phyloP scores from a whole-genome alignment of 163 green algal species.

The Scenedesmus sp. region DNA sequence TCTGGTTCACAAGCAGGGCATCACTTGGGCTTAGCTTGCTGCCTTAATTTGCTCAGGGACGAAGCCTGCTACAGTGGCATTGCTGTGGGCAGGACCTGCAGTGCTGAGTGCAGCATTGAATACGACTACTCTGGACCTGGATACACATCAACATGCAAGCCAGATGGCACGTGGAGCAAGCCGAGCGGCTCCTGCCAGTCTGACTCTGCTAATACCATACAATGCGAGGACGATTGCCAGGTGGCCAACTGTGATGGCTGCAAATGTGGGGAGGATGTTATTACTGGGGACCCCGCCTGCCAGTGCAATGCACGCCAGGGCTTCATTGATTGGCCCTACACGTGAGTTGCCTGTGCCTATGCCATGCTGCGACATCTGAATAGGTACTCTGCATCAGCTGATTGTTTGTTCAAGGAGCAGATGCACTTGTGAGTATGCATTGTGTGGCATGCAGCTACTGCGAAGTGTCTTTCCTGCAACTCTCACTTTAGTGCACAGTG shows the following conservation, averaged over 20 bases:
- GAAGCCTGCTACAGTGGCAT: background rate
- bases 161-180: background rate
- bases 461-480: too few species aligned
- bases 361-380: too few species aligned
- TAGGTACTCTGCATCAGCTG: too few species aligned
- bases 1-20: background rate
- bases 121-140: background rate
- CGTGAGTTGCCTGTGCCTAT: background rate
- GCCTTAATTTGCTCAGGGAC: background rate
- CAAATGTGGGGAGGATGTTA: background rate
- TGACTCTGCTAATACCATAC: background rate
- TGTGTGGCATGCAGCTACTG: too few species aligned
- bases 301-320: background rate
- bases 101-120: background rate
- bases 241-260: background rate
- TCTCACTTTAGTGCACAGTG: too few species aligned
- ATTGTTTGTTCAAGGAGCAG: too few species aligned
- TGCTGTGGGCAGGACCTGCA: background rate
- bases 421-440: too few species aligned
- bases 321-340: background rate
- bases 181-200: background rate
- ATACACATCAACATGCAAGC: background rate
- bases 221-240: background rate
- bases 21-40: background rate
- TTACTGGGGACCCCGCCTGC: background rate